Evolutionary conservation across 495 filamentous ascomycete genomes (phyloP).

Genomic region (Podospora australis): DNA sequence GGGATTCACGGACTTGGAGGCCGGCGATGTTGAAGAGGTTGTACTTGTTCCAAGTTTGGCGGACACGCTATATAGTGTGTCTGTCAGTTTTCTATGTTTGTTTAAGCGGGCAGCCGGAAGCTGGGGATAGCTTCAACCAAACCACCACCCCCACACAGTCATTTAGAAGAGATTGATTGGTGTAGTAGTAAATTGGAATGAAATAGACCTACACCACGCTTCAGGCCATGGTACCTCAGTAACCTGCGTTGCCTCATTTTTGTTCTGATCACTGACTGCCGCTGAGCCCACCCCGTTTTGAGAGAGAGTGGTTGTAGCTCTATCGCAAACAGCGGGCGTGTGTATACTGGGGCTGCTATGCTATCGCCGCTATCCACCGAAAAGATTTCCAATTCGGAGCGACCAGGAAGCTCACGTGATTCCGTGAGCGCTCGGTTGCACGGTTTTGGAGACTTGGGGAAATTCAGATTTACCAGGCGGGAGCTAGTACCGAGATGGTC

Average conservation of each 20-base stretch:
- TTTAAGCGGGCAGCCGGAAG: too few relatives aligned
- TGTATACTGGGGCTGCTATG: too few relatives aligned
- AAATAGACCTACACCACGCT: slow-evolving; percentile 52
- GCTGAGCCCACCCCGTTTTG: slow-evolving; percentile 28
- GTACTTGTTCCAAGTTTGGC: slow-evolving; percentile 96
- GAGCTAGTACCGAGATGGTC: neutral
- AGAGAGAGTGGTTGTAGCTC: too few relatives aligned
- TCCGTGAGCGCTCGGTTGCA: neutral
- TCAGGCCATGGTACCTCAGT: slow-evolving; percentile 55
- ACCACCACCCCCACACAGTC: too few relatives aligned
- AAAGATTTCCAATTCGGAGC: slow-evolving; percentile 19
- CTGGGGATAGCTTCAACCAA: too few relatives aligned
- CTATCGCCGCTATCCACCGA: slow-evolving; percentile 8
- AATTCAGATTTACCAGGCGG: neutral
- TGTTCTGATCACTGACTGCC: too few relatives aligned
- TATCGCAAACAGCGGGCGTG: too few relatives aligned
- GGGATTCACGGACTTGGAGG: slow-evolving; percentile 19
- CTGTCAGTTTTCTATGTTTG: too few relatives aligned
- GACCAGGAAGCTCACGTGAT: slow-evolving; percentile 21
- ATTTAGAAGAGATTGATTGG: too few relatives aligned
- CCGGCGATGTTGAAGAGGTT: slow-evolving; percentile 82
- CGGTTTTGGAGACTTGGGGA: too few relatives aligned
- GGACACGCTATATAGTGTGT: slow-evolving; percentile 74
- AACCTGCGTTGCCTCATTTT: slow-evolving; percentile 50
- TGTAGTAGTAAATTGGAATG: too few relatives aligned